Conservation (phyloP, 2,329 filamentous ascomycete species). For the Aspergillus flavus region DNA sequence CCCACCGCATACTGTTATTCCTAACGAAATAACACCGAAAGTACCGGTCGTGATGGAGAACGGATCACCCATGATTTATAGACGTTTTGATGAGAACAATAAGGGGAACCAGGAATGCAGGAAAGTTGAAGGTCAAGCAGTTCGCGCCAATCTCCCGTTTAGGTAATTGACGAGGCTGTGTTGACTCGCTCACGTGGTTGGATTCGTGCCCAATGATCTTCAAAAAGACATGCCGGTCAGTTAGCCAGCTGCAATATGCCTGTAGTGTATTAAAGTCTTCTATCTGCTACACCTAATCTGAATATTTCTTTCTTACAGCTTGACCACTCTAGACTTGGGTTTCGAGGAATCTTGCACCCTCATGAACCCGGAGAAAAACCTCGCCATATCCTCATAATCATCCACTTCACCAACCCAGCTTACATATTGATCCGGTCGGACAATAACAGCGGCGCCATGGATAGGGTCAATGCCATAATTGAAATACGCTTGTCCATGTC, state of each 20-base stretch:
- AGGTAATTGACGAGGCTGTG: neutral
- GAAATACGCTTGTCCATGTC: slow-evolving; percentile 7
- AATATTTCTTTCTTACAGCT: neutral
- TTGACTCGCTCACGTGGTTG: neutral
- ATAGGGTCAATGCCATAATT: slow-evolving; percentile 9
- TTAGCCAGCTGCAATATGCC: too few relatives aligned
- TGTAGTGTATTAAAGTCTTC: too few relatives aligned
- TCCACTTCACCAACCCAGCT: slow-evolving; percentile 15
- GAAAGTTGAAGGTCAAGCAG: neutral
- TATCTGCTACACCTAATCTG: neutral
- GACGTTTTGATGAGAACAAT: neutral
- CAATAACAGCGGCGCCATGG: slow-evolving; percentile 12
- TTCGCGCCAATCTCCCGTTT: neutral
- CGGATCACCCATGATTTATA: neutral
- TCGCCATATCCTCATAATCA: slow-evolving; percentile 6
- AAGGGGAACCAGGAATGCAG: neutral
- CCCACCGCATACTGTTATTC: neutral
- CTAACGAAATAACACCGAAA: neutral
- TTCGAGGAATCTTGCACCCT: neutral
- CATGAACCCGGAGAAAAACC: neutral
- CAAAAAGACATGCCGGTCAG: neutral
- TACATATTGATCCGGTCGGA: slow-evolving; percentile 16
- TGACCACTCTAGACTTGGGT: neutral
- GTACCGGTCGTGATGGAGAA: neutral
- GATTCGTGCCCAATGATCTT: neutral